Evolutionary conservation across 1,284 basidiomycete genomes (phyloP).

Genomic region (Rhizoctonia solani): DNA sequence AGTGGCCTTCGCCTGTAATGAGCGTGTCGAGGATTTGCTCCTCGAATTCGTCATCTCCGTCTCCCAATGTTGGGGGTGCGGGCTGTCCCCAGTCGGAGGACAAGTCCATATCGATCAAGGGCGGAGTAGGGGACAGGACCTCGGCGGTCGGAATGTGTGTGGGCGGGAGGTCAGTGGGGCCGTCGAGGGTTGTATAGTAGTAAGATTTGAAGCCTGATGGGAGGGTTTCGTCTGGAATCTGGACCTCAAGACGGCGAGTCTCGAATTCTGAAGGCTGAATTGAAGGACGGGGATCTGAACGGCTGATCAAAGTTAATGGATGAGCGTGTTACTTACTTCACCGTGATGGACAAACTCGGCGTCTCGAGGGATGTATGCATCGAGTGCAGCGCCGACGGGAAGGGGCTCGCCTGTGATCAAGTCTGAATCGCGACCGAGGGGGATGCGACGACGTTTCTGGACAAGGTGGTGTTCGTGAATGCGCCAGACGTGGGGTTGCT

Average conservation of each 20-base stretch:
- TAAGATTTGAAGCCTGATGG: not conserved
- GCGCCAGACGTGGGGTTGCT: conserved; percentile 59
- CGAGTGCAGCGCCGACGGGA: conserved; percentile 4
- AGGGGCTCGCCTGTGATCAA: conserved; percentile 4
- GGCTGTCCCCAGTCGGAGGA: conserved; percentile 15
- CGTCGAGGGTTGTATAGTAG: conserved; percentile 3
- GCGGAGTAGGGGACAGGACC: conserved; percentile 1
- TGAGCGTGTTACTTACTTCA: not conserved
- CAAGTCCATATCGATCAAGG: conserved; percentile 13
- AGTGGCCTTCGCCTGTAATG: conserved; percentile 53
- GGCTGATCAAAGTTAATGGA: not conserved
- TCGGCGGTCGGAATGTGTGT: conserved; percentile 11
- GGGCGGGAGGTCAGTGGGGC: not conserved
- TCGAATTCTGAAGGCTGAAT: not conserved
- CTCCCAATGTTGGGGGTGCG: not conserved
- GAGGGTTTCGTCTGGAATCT: not conserved
- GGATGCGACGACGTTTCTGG: conserved; percentile 1
- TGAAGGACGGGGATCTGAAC: not conserved
- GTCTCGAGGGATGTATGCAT: conserved; percentile 27
- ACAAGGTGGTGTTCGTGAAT: conserved; percentile 47
- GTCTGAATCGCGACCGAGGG: not conserved
- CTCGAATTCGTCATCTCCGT: conserved; percentile 41
- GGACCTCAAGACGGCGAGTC: conserved; percentile 16
- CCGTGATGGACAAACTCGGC: conserved; percentile 31
- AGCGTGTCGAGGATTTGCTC: conserved; percentile 46